Conservation (phyloP, 2,329 filamentous ascomycete genomes). For the Ceratocystis papillata region DNA sequence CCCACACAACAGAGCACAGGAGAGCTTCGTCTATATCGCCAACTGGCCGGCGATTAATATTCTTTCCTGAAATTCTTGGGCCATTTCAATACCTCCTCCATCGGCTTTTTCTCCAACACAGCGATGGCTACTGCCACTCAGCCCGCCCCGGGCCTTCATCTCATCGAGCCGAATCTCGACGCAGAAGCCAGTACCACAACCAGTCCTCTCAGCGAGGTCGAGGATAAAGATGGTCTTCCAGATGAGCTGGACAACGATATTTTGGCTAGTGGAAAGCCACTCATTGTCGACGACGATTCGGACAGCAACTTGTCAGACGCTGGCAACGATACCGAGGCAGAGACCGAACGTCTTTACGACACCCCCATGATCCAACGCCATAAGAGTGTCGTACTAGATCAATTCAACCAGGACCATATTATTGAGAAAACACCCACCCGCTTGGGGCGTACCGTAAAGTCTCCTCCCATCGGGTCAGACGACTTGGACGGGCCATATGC, state of each 20-base stretch:
- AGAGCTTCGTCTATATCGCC: constrained; percentile 2
- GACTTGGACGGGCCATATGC: constrained; percentile 23
- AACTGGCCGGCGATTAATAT: constrained; percentile 11
- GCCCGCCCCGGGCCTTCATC: constrained; percentile 40
- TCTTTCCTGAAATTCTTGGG: constrained; percentile 21
- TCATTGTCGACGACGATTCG: constrained; percentile 30
- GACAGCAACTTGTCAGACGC: constrained; percentile 48
- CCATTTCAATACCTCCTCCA: constrained; percentile 23
- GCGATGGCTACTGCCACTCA: constrained; percentile 46
- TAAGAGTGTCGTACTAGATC: constrained; percentile 49
- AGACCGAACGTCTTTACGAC: constrained; percentile 84
- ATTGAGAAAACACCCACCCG: constrained; percentile 56
- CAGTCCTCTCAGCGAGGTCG: constrained; percentile 86
- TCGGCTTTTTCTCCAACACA: constrained; percentile 24
- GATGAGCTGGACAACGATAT: constrained; percentile 53
- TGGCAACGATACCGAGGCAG: constrained; percentile 66
- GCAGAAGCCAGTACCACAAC: constrained; percentile 62
- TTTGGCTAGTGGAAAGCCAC: constrained; percentile 33
- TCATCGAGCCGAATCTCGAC: constrained; percentile 38
- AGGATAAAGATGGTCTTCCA: constrained; percentile 63
- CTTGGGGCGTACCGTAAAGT: constrained; percentile 11
- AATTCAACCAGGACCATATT: constrained; percentile 42
- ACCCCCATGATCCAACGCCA: constrained; percentile 63
- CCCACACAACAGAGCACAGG: neutral
- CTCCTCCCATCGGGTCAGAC: constrained; percentile 1